Evolutionary conservation across 768 basidiomycete species (phyloP), one percentile per base, ranked within the genome.

Genomic region (Termitomyces eurrhizus): DNA sequence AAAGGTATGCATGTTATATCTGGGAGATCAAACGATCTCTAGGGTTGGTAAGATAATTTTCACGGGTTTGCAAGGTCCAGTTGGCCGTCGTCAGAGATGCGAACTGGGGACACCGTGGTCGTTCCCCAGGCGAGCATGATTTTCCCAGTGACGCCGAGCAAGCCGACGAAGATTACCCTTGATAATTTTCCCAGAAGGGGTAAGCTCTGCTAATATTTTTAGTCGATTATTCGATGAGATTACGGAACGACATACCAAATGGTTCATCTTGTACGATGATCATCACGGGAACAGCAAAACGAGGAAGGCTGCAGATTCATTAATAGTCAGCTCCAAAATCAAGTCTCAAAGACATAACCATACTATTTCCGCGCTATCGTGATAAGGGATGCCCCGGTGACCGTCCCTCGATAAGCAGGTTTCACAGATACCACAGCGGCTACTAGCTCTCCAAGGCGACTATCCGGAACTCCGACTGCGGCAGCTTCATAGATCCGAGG

Each of bases 231-330:
- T 45, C 26, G 16, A 24, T 48, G 39, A n/a, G 3, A 56, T 49
- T 24, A 42, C 52, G 41, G 21, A 46, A 57, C 51, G 3, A 70
- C 60, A 12, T 33, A 64, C 83, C 79, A 57, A 86, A 80, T 2
- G 79, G 75, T 36, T 77, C 70, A 54, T 79, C 73, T 35, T 72
- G 70, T 12, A 85, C 69, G 16, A 84, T 62, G 56, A 87, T 75
- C 81, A 87, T 84, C 18, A 82, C 83, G 41, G 85, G 85, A 14
- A 86, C 80, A n/a, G 85, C 84, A 67, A 81, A 85, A 53, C 74
- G 74, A 56, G 80, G 80, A 57, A 82, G 77, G 29, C 80, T 81
- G 58, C 11, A 29, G 3, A 36, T 44, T 39, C 7, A 5, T 7
- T 13, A 26, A n/a, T 44, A 24, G 39, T 37, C 18, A 51, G 26